Evolutionary conservation across 371 early-diverging fungal species (phyloP), one percentile per base, ranked within the genome.

Genomic region (Saksenaea oblongispora): DNA sequence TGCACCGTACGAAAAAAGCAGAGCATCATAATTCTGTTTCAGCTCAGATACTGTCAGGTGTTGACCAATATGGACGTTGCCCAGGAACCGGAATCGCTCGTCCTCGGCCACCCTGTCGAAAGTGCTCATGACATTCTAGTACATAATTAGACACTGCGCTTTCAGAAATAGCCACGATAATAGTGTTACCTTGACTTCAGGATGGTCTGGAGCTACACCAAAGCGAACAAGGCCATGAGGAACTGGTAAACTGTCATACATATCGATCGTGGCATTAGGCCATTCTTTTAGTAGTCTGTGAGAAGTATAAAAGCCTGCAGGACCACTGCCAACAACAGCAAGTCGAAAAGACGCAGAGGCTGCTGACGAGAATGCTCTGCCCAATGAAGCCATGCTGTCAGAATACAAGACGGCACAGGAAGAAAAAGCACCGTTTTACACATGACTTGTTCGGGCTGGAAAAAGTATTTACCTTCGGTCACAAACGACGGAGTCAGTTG

Each of bases 151-250:
- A 59, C 42, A 18, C n/a, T n/a, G n/a, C n/a, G n/a, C n/a, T n/a
- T n/a, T n/a, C n/a, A n/a, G n/a, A n/a, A n/a, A n/a, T n/a, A n/a
- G n/a, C n/a, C n/a, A n/a, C n/a, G n/a, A n/a, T n/a, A n/a, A n/a
- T n/a, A n/a, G n/a, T n/a, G n/a, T 41, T 86, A 92, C 93, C 86
- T 98, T 97, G 27, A 98, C 98, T 75, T 96, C 98, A 3, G 94
- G 95, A 71, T 99, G 98, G 75, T 98, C 98, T 3, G 99, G 98
- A n/a, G 99, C 98, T 4, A 99, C 98, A 31, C 99, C 98, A 73
- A 87, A 97, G 2, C 97, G 88, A 13, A 95, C 95, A 26, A 98
- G 84, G 0, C 99, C 99, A 74, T 91, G 92, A 8, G 98, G 98
- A 0, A 92, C 84, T 1, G 96, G 93, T 0, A 91, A 76, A 22